Percentiles rank a stretch among this genome's conserved stretches.
phyloP scores from a whole-genome alignment of 1,139 yeast genomes.

The Suhomyces coccinellae region DNA sequence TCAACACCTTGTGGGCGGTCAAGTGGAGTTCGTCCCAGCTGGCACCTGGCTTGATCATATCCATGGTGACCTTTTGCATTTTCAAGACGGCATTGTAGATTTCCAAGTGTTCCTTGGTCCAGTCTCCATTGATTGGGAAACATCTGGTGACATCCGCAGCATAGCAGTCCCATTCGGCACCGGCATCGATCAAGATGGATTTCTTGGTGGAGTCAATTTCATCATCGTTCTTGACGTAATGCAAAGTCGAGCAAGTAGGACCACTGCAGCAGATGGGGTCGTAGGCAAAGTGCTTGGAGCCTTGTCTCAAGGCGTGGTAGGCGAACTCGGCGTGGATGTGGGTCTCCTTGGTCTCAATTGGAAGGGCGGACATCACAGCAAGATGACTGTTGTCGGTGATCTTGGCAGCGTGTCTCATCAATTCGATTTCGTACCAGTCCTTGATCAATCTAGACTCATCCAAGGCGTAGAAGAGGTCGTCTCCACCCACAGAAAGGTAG shows the following conservation, averaged over 20 bases:
- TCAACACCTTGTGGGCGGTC: constrained; percentile 73
- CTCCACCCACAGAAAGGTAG: constrained; percentile 41
- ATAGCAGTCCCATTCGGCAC: constrained; percentile 94
- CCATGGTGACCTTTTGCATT: constrained; percentile 78
- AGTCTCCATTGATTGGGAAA: constrained; percentile 87
- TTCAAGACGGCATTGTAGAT: constrained; percentile 78
- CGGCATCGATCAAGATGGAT: constrained; percentile 87
- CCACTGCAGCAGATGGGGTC: constrained; percentile 98
- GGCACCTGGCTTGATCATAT: constrained; percentile 74
- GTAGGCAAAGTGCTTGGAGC: constrained; percentile 83
- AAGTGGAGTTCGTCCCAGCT: constrained; percentile 85
- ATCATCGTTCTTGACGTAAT: constrained; percentile 84
- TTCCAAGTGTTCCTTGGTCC: constrained; percentile 83
- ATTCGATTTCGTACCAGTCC: constrained; percentile 74
- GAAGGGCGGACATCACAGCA: constrained; percentile 91
- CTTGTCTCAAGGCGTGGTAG: constrained; percentile 92
- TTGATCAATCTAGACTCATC: constrained; percentile 86
- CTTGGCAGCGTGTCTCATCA: constrained; percentile 76
- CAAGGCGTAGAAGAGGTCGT: constrained; percentile 65
- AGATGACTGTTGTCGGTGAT: constrained; percentile 86
- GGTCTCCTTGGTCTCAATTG: constrained; percentile 83
- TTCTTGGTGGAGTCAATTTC: constrained; percentile 50
- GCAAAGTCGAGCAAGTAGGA: constrained; percentile 86
- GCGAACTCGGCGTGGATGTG: constrained; percentile 95
- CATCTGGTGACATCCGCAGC: constrained; percentile 94